A percentile compares a stretch with the other conserved stretches of the same genome.
These are phyloP conservation scores for Colletotrichum melonis DNA, from an alignment of 2,329 filamentous ascomycete genomes.

Conservation along the genomic window DNA sequence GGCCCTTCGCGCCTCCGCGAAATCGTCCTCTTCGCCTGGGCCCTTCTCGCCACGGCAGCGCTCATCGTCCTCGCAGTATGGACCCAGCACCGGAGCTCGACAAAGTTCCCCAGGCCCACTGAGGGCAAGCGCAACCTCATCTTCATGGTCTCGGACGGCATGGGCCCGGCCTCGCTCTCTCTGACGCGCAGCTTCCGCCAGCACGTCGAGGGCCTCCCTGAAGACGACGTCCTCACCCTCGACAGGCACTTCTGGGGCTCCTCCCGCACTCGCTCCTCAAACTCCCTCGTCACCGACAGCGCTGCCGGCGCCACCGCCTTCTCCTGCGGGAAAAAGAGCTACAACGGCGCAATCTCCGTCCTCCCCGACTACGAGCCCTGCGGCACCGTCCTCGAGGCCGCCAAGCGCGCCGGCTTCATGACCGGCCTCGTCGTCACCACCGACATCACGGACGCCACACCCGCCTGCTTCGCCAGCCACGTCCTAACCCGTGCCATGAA, in stretches of 20 bases:
- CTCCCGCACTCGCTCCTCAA: slow-evolving; percentile 86
- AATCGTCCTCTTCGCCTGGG: slow-evolving; percentile 83
- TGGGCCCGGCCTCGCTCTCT: slow-evolving; percentile 92
- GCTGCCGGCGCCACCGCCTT: slow-evolving; percentile 98
- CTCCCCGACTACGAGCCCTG: slow-evolving; percentile 88
- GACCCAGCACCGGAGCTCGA: slow-evolving; percentile 76
- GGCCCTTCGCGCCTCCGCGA: slow-evolving; percentile 70
- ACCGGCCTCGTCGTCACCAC: slow-evolving; percentile 97
- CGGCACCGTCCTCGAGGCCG: slow-evolving; percentile 92
- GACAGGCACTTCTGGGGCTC: slow-evolving; percentile 93
- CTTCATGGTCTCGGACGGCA: slow-evolving; percentile 99
- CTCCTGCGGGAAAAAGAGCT: slow-evolving; percentile 91
- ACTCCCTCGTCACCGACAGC: slow-evolving; percentile 90
- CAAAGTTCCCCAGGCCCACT: slow-evolving; percentile 43
- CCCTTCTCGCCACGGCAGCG: slow-evolving; percentile 80
- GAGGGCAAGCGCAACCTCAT: slow-evolving; percentile 85
- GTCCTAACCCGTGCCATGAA: slow-evolving; percentile 83
- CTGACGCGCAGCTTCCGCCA: slow-evolving; percentile 91
- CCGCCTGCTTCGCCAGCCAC: slow-evolving; percentile 93
- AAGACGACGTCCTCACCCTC: slow-evolving; percentile 79
- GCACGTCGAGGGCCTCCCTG: slow-evolving; percentile 77
- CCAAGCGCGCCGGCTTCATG: slow-evolving; percentile 89
- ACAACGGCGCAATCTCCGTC: slow-evolving; percentile 95
- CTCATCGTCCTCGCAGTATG: slow-evolving; percentile 85
- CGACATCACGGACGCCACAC: slow-evolving; percentile 93